Percentiles rank a stretch among this genome's conserved stretches.
Conservation (phyloP, 2,329 filamentous ascomycete species). For the Teratosphaeriaceae sp. region DNA sequence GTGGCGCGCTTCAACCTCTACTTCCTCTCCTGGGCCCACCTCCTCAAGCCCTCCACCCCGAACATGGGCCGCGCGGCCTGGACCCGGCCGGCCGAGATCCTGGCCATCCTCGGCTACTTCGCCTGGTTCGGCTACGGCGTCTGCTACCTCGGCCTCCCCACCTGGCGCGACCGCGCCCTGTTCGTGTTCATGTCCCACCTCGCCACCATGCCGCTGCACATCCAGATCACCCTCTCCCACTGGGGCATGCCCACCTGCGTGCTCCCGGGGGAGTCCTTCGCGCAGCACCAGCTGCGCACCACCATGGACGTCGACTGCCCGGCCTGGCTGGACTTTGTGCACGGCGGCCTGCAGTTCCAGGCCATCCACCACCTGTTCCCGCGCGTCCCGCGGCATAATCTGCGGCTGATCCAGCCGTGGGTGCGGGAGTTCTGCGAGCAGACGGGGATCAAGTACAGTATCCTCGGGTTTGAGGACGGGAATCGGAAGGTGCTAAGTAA, state of each 20-base stretch:
- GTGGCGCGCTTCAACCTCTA: constrained; percentile 69
- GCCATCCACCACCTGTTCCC: constrained; percentile 65
- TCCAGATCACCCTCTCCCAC: constrained; percentile 66
- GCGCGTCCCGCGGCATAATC: constrained; percentile 61
- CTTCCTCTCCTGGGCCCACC: constrained; percentile 58
- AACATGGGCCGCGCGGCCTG: constrained; percentile 58
- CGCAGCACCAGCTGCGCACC: constrained; percentile 62
- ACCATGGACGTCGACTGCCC: constrained; percentile 72
- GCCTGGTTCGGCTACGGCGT: constrained; percentile 61
- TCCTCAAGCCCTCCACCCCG: constrained; percentile 50
- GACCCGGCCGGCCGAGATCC: constrained; percentile 60
- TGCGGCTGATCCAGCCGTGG: constrained; percentile 53
- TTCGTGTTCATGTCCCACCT: constrained; percentile 61
- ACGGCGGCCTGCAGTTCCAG: constrained; percentile 68
- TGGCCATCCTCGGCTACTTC: constrained; percentile 59
- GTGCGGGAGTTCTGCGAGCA: constrained; percentile 60
- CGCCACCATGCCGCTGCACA: constrained; percentile 60
- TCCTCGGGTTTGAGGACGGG: constrained; percentile 56
- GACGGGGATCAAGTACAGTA: constrained; percentile 55
- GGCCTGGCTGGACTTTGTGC: constrained; percentile 63
- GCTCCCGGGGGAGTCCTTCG: constrained; percentile 58
- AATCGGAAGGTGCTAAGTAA: constrained; percentile 52
- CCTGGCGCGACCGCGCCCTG: constrained; percentile 49
- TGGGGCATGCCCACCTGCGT: constrained; percentile 66
- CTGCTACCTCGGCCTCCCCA: constrained; percentile 54